These are phyloP conservation scores for Gryganskiella cystojenkinii DNA, from an alignment of 192 early-diverging fungal species.

Conservation along the genomic window DNA sequence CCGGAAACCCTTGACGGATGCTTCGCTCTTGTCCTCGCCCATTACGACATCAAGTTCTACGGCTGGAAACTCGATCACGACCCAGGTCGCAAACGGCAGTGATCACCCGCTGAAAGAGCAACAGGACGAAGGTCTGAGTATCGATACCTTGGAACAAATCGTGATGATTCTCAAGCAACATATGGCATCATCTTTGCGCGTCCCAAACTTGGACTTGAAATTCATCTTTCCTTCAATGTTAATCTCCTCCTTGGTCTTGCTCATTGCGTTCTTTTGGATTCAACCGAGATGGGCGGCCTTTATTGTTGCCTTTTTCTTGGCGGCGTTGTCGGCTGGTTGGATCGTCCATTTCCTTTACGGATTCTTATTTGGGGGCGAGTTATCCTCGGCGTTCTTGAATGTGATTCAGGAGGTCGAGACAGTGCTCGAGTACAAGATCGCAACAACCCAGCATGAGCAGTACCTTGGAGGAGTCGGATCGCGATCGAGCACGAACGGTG, in stretches of 20 bases:
- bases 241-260: constrained; percentile 7
- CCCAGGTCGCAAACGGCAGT: neutral
- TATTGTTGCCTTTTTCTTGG: constrained; percentile 18
- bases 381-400: constrained; percentile 14
- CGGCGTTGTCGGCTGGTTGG: constrained; percentile 26
- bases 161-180: constrained; percentile 31
- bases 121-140: constrained; percentile 5
- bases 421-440: constrained; percentile 9
- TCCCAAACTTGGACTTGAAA: constrained; percentile 9
- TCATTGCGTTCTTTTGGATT: constrained; percentile 31
- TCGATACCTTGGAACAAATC: constrained; percentile 29
- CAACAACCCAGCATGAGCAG: neutral
- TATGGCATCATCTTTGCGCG: neutral
- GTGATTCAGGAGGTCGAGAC: constrained; percentile 36
- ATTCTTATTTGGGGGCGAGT: constrained; percentile 38
- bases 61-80: neutral
- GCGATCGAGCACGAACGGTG: neutral
- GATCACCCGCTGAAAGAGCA: no score
- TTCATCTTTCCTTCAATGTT: constrained; percentile 8
- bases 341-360: constrained; percentile 44
- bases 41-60: neutral
- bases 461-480: no score
- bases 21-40: neutral
- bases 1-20: neutral
- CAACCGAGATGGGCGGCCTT: constrained; percentile 28